Evolutionary conservation across 768 basidiomycete species (phyloP), one percentile per base, ranked within the genome.

Genomic region (Tricholoma sp.): DNA sequence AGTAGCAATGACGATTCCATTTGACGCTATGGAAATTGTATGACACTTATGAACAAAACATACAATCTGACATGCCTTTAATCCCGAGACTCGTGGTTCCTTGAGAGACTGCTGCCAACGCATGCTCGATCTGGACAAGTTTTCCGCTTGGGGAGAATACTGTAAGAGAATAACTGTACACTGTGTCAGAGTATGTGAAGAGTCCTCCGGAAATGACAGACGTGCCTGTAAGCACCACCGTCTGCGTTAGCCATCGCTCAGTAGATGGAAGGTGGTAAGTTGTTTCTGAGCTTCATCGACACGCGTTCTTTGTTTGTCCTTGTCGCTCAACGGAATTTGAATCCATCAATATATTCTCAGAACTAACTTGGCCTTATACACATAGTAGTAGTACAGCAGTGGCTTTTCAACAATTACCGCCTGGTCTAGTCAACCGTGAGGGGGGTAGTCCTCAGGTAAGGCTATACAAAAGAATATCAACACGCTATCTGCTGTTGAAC

Each of bases 121-220:
- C 97, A 76, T 99, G 97, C 78, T 99, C 97, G 70, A 99, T 99
- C 79, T 99, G 97, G 59, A 99, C 96, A 52, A 99, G 84, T 81
- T 94, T 97, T 63, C 96, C 96, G 66, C 94, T 97, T 54, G 97
- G 97, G 37, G 94, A 97, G 84, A 99, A 99, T 66, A 97, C 96
- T 12, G 97, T 99, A 61, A 99, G 84, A 63, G 97, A 99, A 80
- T 97, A 99, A 69, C 95, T 98, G 69, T 47, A 53, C 47, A 47
- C 34, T 12, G 24, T 18, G 56, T 64, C 47, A 62, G 54, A 27
- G 24, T 3, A 22, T 46, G 54, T 41, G 62, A 16, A 22, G 29
- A 39, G 34, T 54, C 31, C 8, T 12, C 5, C 52, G 64, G 59
- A 45, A 41, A 64, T 50, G 24, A 46, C 41, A 31, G 50, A 57